A percentile compares a stretch with the other conserved stretches of the same genome.
Conservation (phyloP, 192 early-diverging fungal species). For the Linnemannia hyalina region DNA sequence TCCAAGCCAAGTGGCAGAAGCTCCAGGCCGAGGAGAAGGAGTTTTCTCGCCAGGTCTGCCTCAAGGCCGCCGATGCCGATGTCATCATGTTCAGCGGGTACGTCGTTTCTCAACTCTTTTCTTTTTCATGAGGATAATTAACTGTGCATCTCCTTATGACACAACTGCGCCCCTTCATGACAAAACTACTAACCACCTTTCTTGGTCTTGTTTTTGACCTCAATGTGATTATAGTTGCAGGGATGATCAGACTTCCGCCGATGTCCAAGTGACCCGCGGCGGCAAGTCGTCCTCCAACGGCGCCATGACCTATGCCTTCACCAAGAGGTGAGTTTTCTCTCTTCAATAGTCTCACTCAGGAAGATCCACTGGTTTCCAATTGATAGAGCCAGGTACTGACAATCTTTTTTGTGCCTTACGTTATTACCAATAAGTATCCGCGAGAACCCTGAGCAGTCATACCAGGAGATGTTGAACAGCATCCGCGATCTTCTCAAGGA, state of each 20-base stretch:
- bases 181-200: background rate
- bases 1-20: slow-evolving; percentile 37
- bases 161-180: background rate
- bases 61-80: slow-evolving; percentile 62
- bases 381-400: background rate
- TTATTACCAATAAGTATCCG: slow-evolving; percentile 44
- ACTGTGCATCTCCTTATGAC: no score
- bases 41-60: slow-evolving; percentile 29
- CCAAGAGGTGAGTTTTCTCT: slow-evolving; percentile 46
- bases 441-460: slow-evolving; percentile 67
- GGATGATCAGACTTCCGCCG: slow-evolving; percentile 76
- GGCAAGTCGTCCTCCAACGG: slow-evolving; percentile 61
- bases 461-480: slow-evolving; percentile 70
- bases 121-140: no score
- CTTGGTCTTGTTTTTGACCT: background rate
- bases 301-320: slow-evolving; percentile 76
- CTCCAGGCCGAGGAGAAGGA: slow-evolving; percentile 35
- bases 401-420: background rate
- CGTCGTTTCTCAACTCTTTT: slow-evolving; percentile 10
- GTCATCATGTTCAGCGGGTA: slow-evolving; percentile 77
- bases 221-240: slow-evolving; percentile 58
- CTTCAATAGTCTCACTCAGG: background rate
- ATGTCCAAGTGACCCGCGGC: slow-evolving; percentile 62
- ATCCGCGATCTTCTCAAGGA: slow-evolving; percentile 66
- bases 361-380: background rate